Base-by-base conservation (phyloP, 768 basidiomycete species). In the Chlorophyllum brunneum region DNA sequence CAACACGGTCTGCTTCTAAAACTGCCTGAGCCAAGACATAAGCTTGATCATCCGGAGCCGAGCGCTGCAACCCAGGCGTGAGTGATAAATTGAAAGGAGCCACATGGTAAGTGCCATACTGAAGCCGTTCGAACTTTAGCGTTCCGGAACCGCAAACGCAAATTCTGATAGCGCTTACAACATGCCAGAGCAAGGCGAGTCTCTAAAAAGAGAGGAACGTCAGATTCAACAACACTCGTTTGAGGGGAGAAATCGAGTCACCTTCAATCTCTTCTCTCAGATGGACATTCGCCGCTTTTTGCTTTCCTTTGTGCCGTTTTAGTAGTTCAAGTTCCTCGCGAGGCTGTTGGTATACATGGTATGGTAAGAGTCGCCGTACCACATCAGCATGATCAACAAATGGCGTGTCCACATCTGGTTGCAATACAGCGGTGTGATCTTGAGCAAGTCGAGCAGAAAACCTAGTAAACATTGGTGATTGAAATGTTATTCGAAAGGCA, bases 271-370 rank as follows among this genome's bases (percentile, higher is more conserved):
- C 85, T 38, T 74, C 70, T 50, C 65, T 65, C 13, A 77, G 61
- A 44, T 79, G 76, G 23, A 67, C 57, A 26, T 65, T 64, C 15
- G 65, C 72, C 2, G 79, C 85, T 59, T 79, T 88, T 52, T 72
- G 75, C 62, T 89, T 89, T 10, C 84, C 83, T 63, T 88, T 88
- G 43, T 63, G 57, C 27, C 72, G 62, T 24, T 60, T 56, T 45
- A 70, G 20, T 9, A 49, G 20, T 29, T 69, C 65, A 57, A 88
- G 58, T 57, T 92, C 90, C 39, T 85, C 83, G 51, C 67, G 68
- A 0, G 88, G 88, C 54, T 88, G 85, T 56, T 86, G 86, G 57
- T 85, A 89, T 44, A 92, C 67, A 61, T 92, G 90, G 59, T 88
- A 92, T 0, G 90, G 88, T 18, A 92, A 70, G 18, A 92, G 72